These are phyloP conservation scores for Diaporthe capsici DNA, from an alignment of 2,329 filamentous ascomycete species.

Conservation along the genomic window DNA sequence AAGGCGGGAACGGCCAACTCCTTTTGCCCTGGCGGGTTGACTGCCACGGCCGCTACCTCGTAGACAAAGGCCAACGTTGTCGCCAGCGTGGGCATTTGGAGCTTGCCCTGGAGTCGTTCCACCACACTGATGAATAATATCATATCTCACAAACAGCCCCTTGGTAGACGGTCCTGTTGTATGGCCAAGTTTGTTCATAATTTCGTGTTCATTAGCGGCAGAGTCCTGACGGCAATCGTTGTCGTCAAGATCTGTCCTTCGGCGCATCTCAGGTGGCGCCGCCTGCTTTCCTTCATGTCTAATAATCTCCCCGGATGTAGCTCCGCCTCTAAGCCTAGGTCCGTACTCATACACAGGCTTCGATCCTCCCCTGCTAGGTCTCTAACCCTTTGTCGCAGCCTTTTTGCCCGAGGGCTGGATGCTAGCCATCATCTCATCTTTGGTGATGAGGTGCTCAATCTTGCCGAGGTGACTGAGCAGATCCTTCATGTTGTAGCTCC, in stretches of 20 bases:
- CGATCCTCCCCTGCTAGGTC: neutral
- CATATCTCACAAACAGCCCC: slow-evolving; percentile 1
- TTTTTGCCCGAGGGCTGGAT: slow-evolving; percentile 76
- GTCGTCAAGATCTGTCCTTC: neutral
- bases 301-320: neutral
- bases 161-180: neutral
- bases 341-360: slow-evolving; percentile 19
- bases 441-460: slow-evolving; percentile 98
- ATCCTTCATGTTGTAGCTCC: slow-evolving; percentile 90
- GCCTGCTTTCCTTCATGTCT: neutral
- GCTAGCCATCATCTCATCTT: slow-evolving; percentile 99
- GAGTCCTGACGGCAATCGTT: neutral
- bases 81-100: neutral
- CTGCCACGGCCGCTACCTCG: slow-evolving; percentile 14
- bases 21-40: neutral
- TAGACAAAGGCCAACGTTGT: neutral
- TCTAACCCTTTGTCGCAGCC: slow-evolving; percentile 35
- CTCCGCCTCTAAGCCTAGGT: slow-evolving; percentile 23
- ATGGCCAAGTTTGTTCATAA: slow-evolving; percentile 12
- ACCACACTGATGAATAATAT: neutral
- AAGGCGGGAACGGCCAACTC: neutral
- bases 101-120: neutral
- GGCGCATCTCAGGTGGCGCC: neutral
- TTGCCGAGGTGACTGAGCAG: slow-evolving; percentile 83
- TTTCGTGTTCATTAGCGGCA: slow-evolving; percentile 32